Base-by-base conservation (phyloP, 2,329 filamentous ascomycete species). In the Penicillium sp. region DNA sequence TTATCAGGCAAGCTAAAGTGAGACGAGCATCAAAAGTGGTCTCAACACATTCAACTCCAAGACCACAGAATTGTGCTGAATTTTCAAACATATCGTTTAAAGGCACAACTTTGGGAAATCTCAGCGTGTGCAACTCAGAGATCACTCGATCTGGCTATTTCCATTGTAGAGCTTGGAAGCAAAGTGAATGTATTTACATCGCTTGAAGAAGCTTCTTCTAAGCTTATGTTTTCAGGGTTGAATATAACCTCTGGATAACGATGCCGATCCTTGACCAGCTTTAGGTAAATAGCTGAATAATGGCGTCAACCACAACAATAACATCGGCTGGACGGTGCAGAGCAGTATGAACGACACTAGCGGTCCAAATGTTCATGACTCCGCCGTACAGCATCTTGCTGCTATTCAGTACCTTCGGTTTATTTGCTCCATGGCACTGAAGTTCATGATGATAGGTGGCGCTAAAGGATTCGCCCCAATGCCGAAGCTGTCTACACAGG, bases 391-490 rank as follows among this genome's bases (percentile, higher is more conserved):
- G 67, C 38, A 61, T 67, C 5, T 59, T 66, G 46, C 63, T 62
- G 3, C 31, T 75, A 1, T 44, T 73, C 24, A 69, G 67, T 46
- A 66, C 69, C 53, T 66, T 31, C 59, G 57, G 5, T 61, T 35
- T 55, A 58, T 52, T 72, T 72, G 2, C 57, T 72, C 26, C 76
- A 77, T 55, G 76, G 78, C 50, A 67, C 78, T 1, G 67, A 74
- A 8, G 63, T 72, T 29, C 66, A 70, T 43, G 34, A 53, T 0
- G 70, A 72, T 43, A 72, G 66, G 18, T 74, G 53, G 51, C 61
- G 66, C 42, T 72, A 75, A 56, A 67, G 62, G 5, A 61, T 73
- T 38, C 68, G 72, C 0, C 72, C 72, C 1, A 46, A 62, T 26
- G 31, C 73, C 74, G 1, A 60, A 68, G 44, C 57, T 77, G 29